phyloP scores from a whole-genome alignment of 768 basidiomycete species.

The Dictyophora rubrovolvata region DNA sequence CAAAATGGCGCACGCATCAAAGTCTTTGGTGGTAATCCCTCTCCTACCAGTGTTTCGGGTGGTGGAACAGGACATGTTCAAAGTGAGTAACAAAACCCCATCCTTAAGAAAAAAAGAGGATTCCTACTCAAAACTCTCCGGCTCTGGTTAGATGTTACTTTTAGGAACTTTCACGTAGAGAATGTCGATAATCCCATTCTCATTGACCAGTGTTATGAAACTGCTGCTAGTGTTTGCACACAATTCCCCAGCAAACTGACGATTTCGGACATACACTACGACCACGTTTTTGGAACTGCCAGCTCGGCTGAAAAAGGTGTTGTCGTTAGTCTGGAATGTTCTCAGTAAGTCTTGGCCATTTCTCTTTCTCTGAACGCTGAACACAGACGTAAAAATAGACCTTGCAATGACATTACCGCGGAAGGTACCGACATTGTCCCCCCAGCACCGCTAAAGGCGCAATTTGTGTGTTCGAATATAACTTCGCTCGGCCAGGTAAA shows the following conservation, averaged over 20 bases:
- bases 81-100: slow-evolving; percentile 16
- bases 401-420: slow-evolving; percentile 29
- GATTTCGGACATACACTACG: slow-evolving; percentile 50
- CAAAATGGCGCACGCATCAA: slow-evolving; percentile 63
- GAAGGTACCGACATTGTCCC: slow-evolving; percentile 22
- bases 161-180: slow-evolving; percentile 38
- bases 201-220: slow-evolving; percentile 47
- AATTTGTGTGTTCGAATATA: slow-evolving; percentile 47
- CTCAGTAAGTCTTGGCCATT: slow-evolving; percentile 17
- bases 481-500: slow-evolving; percentile 29
- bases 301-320: slow-evolving; percentile 33
- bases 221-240: slow-evolving; percentile 35
- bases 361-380: background rate
- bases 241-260: slow-evolving; percentile 44
- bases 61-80: slow-evolving; percentile 34
- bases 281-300: slow-evolving; percentile 46
- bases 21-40: slow-evolving; percentile 50
- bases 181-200: slow-evolving; percentile 51
- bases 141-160: slow-evolving; percentile 40
- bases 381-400: background rate
- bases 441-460: slow-evolving; percentile 23
- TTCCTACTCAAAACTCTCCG: background rate
- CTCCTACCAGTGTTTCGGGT: slow-evolving; percentile 43
- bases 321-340: slow-evolving; percentile 48
- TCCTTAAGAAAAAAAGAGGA: background rate